These are phyloP conservation scores for Hydnomerulius pinastri DNA, from an alignment of 768 basidiomycete genomes.

Conservation along the genomic window DNA sequence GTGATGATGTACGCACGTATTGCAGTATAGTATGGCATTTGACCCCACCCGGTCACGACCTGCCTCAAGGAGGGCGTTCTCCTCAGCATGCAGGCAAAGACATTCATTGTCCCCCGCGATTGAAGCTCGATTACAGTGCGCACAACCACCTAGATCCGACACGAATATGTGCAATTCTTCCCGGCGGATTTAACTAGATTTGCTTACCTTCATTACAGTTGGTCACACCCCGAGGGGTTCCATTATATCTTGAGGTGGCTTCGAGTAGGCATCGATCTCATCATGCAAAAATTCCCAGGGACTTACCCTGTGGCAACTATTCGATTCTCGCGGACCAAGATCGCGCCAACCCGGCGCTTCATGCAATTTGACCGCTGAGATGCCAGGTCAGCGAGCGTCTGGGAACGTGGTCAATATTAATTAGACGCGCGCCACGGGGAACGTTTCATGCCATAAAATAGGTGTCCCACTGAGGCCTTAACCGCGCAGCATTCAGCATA, in stretches of 20 bases:
- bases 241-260: slow-evolving; percentile 77
- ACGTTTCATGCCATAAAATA: slow-evolving; percentile 85
- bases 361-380: slow-evolving; percentile 93
- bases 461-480: slow-evolving; percentile 91
- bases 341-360: slow-evolving; percentile 95
- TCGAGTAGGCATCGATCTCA: slow-evolving; percentile 1
- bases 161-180: slow-evolving; percentile 40
- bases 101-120: slow-evolving; percentile 66
- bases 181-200: background rate
- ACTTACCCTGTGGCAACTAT: slow-evolving; percentile 77
- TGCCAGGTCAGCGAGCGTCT: slow-evolving; percentile 90
- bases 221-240: slow-evolving; percentile 84
- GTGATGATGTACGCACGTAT: slow-evolving; percentile 67
- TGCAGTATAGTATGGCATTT: slow-evolving; percentile 92
- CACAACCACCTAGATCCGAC: slow-evolving; percentile 85
- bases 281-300: background rate
- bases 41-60: slow-evolving; percentile 87
- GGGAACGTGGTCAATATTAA: slow-evolving; percentile 11
- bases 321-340: slow-evolving; percentile 83
- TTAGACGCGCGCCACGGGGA: background rate
- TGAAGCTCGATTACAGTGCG: slow-evolving; percentile 66
- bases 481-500: slow-evolving; percentile 67
- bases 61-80: slow-evolving; percentile 94
- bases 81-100: slow-evolving; percentile 95
- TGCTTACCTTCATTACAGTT: slow-evolving; percentile 67